Evolutionary conservation across 192 early-diverging fungal species (phyloP).

Genomic region (Backusella australiensis): DNA sequence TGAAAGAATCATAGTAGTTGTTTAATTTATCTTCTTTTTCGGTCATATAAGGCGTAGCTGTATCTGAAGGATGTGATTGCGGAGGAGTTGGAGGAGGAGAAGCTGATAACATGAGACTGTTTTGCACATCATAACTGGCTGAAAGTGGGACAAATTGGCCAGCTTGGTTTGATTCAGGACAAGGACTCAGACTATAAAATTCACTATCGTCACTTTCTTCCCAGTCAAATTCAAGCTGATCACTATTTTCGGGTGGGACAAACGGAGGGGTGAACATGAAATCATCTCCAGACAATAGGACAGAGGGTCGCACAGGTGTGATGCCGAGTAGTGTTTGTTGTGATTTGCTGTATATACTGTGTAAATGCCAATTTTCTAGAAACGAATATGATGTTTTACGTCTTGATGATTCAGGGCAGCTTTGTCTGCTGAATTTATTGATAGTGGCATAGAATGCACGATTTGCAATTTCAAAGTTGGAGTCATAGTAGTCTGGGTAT

Average conservation of each 20-base stretch:
- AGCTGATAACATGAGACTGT: not conserved
- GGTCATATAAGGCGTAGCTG: not conserved
- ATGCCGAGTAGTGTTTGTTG: constrained; percentile 30
- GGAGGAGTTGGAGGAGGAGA: not conserved
- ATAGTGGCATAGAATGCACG: constrained; percentile 30
- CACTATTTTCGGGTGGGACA: not conserved
- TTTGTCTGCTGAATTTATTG: constrained; percentile 26
- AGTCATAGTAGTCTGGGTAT: constrained; percentile 9
- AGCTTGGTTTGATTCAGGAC: constrained; percentile 10
- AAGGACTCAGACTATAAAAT: constrained; percentile 3
- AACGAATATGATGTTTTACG: constrained; percentile 28
- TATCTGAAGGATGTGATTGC: not conserved
- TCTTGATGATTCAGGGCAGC: constrained; percentile 2
- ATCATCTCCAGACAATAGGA: constrained; percentile 29
- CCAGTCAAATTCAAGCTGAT: not conserved
- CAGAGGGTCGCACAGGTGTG: constrained; percentile 12
- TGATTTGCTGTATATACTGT: constrained; percentile 38
- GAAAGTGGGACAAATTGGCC: not conserved
- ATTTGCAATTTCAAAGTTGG: constrained; percentile 21
- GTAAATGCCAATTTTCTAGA: constrained; percentile 28
- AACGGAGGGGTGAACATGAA: constrained; percentile 36
- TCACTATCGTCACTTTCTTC: not conserved
- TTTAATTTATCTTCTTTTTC: not conserved
- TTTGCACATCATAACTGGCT: not conserved
- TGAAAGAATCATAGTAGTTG: not conserved